Base-by-base conservation (phyloP, 805 yeast genomes). In the Zygoascus tannicola region DNA sequence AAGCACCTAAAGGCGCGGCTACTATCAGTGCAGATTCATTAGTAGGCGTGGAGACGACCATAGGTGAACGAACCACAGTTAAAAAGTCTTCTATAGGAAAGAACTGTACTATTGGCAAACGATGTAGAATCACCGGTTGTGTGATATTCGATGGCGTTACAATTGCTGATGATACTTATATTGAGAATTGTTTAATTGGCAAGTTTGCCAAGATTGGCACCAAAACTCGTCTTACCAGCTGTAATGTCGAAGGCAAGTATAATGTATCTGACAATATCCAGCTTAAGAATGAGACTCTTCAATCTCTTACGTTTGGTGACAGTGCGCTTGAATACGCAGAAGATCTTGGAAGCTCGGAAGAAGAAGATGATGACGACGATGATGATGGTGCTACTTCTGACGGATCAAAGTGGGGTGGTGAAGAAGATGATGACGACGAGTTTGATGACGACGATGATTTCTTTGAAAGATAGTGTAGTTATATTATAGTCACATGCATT, bases 181-280 rank as follows among this genome's bases (percentile, higher is more conserved):
- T 82, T 48, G 98, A 92, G 61, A 92, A 90, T 65, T 85, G 94
- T 65, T 80, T 90, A 16, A 69, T 92, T 41, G 98, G 97, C 14
- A 66, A 69, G 35, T 66, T 68, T 39, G 88, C 81, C 1, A 65
- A 64, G n/a, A 71, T 92, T 22, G 80, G 77, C 26, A 57, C 70
- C 44, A 85, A 81, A 61, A 69, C 77, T 35, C 78, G 73, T 57
- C 72, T 92, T 50, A 75, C 79, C 12, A 81, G 81, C 53, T 90
- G 96, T 69, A 80, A 84, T 50, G 81, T 92, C 21, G 97, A 88
- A 62, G 85, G 94, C 7, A 69, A 78, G 1, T 85, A 80, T 58
- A 69, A 68, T 16, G 88, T 92, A 19, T 69, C 74, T 3, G n/a
- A 14, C 19, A 28, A 30, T 18, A 33, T 22, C 10, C 35, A 40